Conservation (phyloP, 2,329 filamentous ascomycete genomes). For the Daldinia sp. region DNA sequence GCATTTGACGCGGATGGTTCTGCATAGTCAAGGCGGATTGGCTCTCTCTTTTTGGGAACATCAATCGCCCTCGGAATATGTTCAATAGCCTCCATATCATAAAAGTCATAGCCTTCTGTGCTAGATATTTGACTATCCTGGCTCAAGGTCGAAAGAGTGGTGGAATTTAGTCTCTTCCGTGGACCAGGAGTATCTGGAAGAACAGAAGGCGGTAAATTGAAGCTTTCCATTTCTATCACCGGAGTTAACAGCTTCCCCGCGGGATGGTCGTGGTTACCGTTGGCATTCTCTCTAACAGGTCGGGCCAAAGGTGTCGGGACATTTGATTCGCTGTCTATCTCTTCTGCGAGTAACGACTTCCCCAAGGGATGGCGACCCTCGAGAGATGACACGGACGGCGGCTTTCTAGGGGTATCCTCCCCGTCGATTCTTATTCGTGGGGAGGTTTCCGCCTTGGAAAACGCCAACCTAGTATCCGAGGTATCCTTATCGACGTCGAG, state of each 20-base stretch:
- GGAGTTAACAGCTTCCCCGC: slow-evolving; percentile 55
- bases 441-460: slow-evolving; percentile 30
- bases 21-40: slow-evolving; percentile 49
- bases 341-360: slow-evolving; percentile 61
- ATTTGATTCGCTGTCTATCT: slow-evolving; percentile 70
- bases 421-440: slow-evolving; percentile 30
- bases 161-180: slow-evolving; percentile 59
- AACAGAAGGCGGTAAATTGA: slow-evolving; percentile 59
- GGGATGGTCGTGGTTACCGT: slow-evolving; percentile 42
- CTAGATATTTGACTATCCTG: slow-evolving; percentile 61
- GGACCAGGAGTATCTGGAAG: slow-evolving; percentile 50
- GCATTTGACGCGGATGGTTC: slow-evolving; percentile 47
- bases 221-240: slow-evolving; percentile 59
- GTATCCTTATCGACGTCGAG: slow-evolving; percentile 19
- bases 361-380: slow-evolving; percentile 46
- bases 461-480: slow-evolving; percentile 21
- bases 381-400: slow-evolving; percentile 46
- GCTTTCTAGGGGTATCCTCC: slow-evolving; percentile 41
- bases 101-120: slow-evolving; percentile 72
- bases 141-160: slow-evolving; percentile 60
- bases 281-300: slow-evolving; percentile 54
- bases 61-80: slow-evolving; percentile 60
- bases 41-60: slow-evolving; percentile 56
- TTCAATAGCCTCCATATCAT: slow-evolving; percentile 61
- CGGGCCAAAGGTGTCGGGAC: slow-evolving; percentile 66